Conservation (phyloP, 2,329 filamentous ascomycete genomes). For the Exserohilum rostratum region DNA sequence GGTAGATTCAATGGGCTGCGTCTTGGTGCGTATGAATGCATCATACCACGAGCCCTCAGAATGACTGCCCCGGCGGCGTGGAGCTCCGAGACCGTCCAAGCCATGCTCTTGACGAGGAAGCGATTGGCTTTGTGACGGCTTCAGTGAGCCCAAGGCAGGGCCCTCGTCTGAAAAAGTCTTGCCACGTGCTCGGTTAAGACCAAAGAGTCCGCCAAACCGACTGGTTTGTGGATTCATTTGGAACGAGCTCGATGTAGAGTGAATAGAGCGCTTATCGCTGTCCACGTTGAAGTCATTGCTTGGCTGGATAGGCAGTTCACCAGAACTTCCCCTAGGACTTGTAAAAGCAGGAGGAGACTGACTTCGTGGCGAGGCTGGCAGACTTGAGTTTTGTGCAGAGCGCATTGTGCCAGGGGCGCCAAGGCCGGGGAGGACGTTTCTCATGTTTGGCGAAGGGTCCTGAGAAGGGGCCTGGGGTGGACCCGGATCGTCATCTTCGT, state of each 20-base stretch:
- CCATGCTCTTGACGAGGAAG: conserved; percentile 66
- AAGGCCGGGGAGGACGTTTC: conserved; percentile 49
- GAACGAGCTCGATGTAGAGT: conserved; percentile 57
- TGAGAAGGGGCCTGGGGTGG: conserved; percentile 30
- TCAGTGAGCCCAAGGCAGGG: conserved; percentile 71
- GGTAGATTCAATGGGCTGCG: conserved; percentile 39
- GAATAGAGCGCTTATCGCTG: conserved; percentile 54
- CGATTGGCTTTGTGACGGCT: conserved; percentile 76
- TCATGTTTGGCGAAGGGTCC: conserved; percentile 39
- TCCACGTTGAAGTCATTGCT: conserved; percentile 51
- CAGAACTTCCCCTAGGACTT: conserved; percentile 55
- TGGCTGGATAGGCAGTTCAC: conserved; percentile 50
- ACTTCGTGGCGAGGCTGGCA: conserved; percentile 52
- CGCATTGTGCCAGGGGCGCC: conserved; percentile 49
- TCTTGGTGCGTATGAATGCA: conserved; percentile 50
- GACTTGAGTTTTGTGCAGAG: conserved; percentile 47
- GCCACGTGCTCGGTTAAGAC: conserved; percentile 64
- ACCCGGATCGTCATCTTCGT: conserved; percentile 40
- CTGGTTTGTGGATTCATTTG: conserved; percentile 55
- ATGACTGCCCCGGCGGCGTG: conserved; percentile 62
- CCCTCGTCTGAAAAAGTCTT: conserved; percentile 68
- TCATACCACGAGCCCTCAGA: conserved; percentile 63
- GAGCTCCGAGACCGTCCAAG: conserved; percentile 56
- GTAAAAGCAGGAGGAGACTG: conserved; percentile 55
- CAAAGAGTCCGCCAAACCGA: conserved; percentile 65